Base-by-base conservation (phyloP, 2,329 filamentous ascomycete genomes). In the Aspergillus carbonarius region DNA sequence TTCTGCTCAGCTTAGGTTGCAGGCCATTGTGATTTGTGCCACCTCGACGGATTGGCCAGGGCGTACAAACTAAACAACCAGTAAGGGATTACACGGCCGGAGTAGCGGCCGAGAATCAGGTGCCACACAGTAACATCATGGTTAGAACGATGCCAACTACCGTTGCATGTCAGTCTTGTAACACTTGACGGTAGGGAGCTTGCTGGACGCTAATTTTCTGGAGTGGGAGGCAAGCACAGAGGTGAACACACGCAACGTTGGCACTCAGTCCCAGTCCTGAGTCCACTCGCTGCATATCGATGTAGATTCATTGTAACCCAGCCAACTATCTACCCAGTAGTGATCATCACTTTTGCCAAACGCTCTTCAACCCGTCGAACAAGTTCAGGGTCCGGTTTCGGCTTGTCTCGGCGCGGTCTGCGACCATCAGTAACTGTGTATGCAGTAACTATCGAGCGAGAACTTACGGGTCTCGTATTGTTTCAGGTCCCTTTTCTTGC, bases 381-480 rank as follows among this genome's bases (percentile, higher is more conserved):
- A 12, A 78, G 60, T 39, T 74, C 76, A 2, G 75, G 75, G 46
- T 78, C 76, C 13, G 71, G 68, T 54, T 76, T 69, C 18, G 68
- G 72, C 61, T 74, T 76, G 44, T 70, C 59, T 58, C 73, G 77
- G 60, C 77, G 77, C 1, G 76, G 76, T 46, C 76, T 79, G 59
- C 52, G 44, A 37, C 5, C 39, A 18, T 66, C 50, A 63, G 64
- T 54, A 35, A 50, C 10, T 42, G 15, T 25, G 23, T 10, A 47
- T n/a, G 2, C 39, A 57, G 3, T 27, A 25, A 5, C 5, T 20
- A 30, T 18, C 40, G 23, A 17, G 8, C 8, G 18, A 46, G 49
- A 49, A 76, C 74, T 50, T 74, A 78, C 77, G 78, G 73, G 53
- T 76, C 73, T 58, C 77, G 69, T 65, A 72, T 74, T 55, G 77